Evolutionary conservation across 306 rosid species (phyloP).

Genomic region (Castanopsis chinensis): DNA sequence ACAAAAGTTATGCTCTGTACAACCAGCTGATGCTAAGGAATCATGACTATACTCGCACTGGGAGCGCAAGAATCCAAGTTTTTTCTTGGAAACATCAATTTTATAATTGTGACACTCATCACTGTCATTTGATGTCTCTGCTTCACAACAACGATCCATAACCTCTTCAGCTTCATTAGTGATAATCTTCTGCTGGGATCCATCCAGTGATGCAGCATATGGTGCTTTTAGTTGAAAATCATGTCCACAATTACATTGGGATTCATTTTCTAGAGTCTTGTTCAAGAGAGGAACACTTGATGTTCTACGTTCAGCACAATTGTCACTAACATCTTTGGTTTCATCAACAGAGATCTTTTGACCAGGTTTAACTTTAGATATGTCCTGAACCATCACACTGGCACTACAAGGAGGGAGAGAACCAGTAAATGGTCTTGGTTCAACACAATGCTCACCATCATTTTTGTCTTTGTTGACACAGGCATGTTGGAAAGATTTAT

Average conservation of each 20-base stretch:
- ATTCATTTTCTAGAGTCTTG: constrained; percentile 3
- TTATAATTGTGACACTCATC: constrained; percentile 35
- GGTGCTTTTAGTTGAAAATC: constrained; percentile 27
- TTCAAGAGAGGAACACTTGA: constrained; percentile 12
- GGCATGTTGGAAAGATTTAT: constrained; percentile 17
- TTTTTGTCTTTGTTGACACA: constrained; percentile 11
- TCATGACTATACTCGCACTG: constrained; percentile 28
- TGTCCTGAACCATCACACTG: neutral
- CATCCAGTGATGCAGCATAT: constrained; percentile 19
- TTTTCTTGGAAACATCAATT: constrained; percentile 37
- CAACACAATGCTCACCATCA: constrained; percentile 12
- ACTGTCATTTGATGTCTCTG: constrained; percentile 27
- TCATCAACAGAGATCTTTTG: constrained; percentile 6
- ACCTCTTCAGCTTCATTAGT: constrained; percentile 33
- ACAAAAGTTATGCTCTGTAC: constrained; percentile 32
- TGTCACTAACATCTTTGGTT: constrained; percentile 5
- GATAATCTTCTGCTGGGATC: constrained; percentile 26
- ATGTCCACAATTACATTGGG: constrained; percentile 22
- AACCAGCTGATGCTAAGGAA: constrained; percentile 24
- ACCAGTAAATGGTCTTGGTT: constrained; percentile 23
- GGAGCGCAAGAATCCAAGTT: constrained; percentile 41
- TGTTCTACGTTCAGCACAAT: constrained; percentile 18
- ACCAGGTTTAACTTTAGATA: neutral
- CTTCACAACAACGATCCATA: constrained; percentile 25
- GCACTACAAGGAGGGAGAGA: neutral